Evolutionary conservation across 2,329 filamentous ascomycete genomes (phyloP).

Genomic region (Fusarium armeniacum): DNA sequence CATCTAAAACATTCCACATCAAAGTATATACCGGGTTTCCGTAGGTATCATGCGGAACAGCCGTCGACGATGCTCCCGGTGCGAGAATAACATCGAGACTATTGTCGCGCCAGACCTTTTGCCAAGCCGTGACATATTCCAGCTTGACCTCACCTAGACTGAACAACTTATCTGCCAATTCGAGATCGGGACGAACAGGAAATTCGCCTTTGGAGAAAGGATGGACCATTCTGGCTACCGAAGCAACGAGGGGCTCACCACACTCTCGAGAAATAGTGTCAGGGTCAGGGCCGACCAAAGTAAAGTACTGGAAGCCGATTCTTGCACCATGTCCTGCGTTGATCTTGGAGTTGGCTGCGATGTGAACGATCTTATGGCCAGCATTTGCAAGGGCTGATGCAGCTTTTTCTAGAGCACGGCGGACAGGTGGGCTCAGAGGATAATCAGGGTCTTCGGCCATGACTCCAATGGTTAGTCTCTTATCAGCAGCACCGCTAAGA

Average conservation of each 20-base stretch:
- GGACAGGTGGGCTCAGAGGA: conserved; percentile 66
- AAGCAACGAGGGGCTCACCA: conserved; percentile 40
- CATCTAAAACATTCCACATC: conserved; percentile 47
- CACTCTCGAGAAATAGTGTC: conserved; percentile 34
- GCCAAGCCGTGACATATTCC: conserved; percentile 34
- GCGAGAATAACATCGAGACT: conserved; percentile 39
- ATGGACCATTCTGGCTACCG: conserved; percentile 37
- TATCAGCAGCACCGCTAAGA: conserved; percentile 37
- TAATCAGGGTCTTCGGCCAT: conserved; percentile 62
- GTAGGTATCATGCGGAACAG: conserved; percentile 44
- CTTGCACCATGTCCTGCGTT: conserved; percentile 33
- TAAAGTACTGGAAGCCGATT: conserved; percentile 44
- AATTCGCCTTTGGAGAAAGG: conserved; percentile 30
- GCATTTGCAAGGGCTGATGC: conserved; percentile 55
- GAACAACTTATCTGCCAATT: conserved; percentile 3
- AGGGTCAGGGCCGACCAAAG: conserved; percentile 25
- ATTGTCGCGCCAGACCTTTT: conserved; percentile 32
- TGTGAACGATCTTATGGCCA: conserved; percentile 61
- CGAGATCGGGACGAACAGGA: conserved; percentile 30
- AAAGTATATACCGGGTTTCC: conserved; percentile 42
- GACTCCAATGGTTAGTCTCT: conserved; percentile 60
- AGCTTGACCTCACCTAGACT: conserved; percentile 13
- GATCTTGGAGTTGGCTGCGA: conserved; percentile 46
- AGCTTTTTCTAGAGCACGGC: conserved; percentile 59
- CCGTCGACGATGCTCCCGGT: conserved; percentile 34